A percentile compares a stretch with the other conserved stretches of the same genome.
Evolutionary conservation across 1,284 basidiomycete species (phyloP).

Genomic region (Ganoderma resinaceum): DNA sequence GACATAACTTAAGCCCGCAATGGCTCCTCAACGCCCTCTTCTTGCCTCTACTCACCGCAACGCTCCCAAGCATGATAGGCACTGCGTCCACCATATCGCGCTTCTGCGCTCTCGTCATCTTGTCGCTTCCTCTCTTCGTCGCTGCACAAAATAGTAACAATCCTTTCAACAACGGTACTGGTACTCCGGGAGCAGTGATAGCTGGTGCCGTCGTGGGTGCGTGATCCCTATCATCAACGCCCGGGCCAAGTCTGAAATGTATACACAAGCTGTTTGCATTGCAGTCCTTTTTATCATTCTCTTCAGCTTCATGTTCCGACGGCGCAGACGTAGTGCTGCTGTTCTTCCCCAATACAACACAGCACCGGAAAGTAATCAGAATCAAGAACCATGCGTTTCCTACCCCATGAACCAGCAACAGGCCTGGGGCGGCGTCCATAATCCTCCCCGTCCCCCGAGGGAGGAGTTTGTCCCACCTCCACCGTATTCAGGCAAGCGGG

Average conservation of each 20-base stretch:
- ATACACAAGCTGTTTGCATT: conserved; percentile 21
- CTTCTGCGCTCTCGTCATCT: conserved; percentile 12
- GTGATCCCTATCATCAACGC: background rate
- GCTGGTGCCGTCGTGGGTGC: conserved; percentile 30
- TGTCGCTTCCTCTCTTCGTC: conserved; percentile 20
- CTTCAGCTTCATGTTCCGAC: conserved; percentile 24
- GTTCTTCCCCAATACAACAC: conserved; percentile 19
- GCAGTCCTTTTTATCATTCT: conserved; percentile 22
- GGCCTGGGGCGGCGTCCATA: conserved; percentile 12
- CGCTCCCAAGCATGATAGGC: conserved; percentile 5
- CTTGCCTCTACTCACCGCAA: conserved; percentile 14
- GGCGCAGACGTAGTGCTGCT: conserved; percentile 19
- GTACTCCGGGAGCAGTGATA: conserved; percentile 23
- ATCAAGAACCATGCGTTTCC: conserved; percentile 18
- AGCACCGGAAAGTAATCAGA: conserved; percentile 12
- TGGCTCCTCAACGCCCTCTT: conserved; percentile 8
- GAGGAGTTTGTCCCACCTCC: conserved; percentile 24
- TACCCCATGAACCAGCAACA: conserved; percentile 19
- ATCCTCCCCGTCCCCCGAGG: conserved; percentile 15
- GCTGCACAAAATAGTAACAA: conserved; percentile 21
- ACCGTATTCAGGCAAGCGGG: conserved; percentile 27
- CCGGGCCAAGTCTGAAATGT: background rate
- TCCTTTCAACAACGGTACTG: conserved; percentile 11
- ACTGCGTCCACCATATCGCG: background rate
- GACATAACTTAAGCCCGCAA: conserved; percentile 6